phyloP scores from a whole-genome alignment of 2,329 filamentous ascomycete genomes.

The Biscogniauxia marginata region DNA sequence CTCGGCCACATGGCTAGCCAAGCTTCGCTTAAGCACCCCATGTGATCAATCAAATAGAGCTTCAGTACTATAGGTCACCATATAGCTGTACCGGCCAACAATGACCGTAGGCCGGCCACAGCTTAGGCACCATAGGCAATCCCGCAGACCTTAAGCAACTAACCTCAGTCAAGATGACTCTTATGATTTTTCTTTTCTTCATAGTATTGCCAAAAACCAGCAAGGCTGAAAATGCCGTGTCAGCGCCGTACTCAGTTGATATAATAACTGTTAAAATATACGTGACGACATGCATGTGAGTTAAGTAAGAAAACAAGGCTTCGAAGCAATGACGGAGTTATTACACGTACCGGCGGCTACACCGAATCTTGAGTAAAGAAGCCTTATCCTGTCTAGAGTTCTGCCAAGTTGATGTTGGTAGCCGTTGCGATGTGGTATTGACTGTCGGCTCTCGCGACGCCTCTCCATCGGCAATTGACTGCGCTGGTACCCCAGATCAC shows the following conservation, averaged over 20 bases:
- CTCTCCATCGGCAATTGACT: conserved; percentile 3
- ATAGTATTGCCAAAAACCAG: background rate
- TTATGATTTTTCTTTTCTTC: background rate
- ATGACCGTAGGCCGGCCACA: background rate
- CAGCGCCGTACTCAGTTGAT: background rate
- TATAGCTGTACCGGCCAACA: background rate
- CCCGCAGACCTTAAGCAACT: background rate
- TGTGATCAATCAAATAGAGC: background rate
- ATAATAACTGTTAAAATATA: background rate
- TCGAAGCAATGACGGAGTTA: background rate
- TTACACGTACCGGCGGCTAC: background rate
- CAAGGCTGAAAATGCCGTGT: background rate
- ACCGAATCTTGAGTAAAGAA: background rate
- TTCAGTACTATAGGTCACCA: background rate
- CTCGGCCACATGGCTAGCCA: background rate
- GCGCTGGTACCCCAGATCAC: background rate
- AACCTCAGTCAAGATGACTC: background rate
- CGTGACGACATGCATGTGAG: background rate
- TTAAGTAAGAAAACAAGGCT: background rate
- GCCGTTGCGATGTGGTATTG: background rate
- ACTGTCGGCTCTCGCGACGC: conserved; percentile 1
- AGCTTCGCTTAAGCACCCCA: background rate
- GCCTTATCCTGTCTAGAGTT: background rate
- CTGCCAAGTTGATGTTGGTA: background rate
- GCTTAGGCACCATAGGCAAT: background rate